These are phyloP conservation scores for Irpex sp. DNA, from an alignment of 1,284 basidiomycete species.

Conservation along the genomic window DNA sequence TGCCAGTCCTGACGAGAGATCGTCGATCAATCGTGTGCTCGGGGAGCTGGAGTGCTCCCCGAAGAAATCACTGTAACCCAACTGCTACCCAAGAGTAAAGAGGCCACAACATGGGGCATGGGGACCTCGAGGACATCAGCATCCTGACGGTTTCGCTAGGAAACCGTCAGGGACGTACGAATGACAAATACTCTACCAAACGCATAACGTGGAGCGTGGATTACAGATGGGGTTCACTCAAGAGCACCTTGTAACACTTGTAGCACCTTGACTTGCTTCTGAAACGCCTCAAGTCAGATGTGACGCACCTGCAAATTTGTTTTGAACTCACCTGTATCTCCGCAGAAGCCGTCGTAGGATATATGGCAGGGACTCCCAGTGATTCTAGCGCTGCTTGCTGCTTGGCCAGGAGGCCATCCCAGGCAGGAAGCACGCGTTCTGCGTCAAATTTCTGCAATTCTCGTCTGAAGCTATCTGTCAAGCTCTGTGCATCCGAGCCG, in stretches of 20 bases:
- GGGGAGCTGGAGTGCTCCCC: background rate
- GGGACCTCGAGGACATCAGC: too few species aligned
- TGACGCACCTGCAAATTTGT: background rate
- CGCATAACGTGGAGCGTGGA: background rate
- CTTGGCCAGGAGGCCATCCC: conserved; percentile 67
- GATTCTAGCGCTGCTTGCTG: conserved; percentile 63
- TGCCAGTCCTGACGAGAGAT: background rate
- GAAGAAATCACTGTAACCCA: background rate
- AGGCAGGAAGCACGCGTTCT: conserved; percentile 62
- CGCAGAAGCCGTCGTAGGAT: conserved; percentile 40
- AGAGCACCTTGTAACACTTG: conserved; percentile 45
- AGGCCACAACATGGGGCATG: too few species aligned
- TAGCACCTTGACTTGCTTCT: conserved; percentile 49
- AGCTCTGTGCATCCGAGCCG: conserved; percentile 39
- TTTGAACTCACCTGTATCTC: conserved; percentile 53
- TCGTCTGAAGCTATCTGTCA: conserved; percentile 56
- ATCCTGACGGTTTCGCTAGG: too few species aligned
- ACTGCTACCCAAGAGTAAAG: too few species aligned
- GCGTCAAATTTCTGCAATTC: conserved; percentile 64
- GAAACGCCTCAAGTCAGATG: conserved; percentile 9
- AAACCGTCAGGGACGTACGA: background rate
- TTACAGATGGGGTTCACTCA: conserved; percentile 14
- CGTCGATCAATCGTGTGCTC: background rate
- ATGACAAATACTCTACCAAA: background rate
- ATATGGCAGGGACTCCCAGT: conserved; percentile 69